Evolutionary conservation across 73 alveolate species (phyloP), one percentile per base, ranked within the genome.

Genomic region (Loxodes magnus): DNA sequence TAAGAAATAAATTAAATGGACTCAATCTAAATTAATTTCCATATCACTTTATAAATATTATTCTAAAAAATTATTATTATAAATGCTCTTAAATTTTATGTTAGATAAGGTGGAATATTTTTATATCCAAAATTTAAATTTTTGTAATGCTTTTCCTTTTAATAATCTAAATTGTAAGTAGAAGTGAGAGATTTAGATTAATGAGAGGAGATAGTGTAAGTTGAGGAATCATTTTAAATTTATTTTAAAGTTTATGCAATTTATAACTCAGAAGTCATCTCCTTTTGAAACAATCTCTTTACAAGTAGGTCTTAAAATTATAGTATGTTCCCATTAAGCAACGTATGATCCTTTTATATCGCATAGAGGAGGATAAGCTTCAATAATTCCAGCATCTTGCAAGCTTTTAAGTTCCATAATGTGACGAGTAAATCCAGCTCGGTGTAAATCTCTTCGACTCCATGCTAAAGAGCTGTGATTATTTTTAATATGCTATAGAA

Each of bases 301-400:
- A 37, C 89, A 67, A 4, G 97, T 81, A 2, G 97, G 95, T 56
- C 94, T 88, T 41, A 92, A 67, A 56, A 92, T 39, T 19, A 92
- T 61, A 21, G 96, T 92, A 57, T 88, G 97, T 51, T 88, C 96
- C 69, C 70, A 88, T 67, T 92, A 82, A 23, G 95, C 92, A n/a
- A 82, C 96, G 71, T 68, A 84, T 16, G 85, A 51, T 28, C 99
- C 97, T 29, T 77, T 76, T 16, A 72, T 59, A 79, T 83, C 93
- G 16, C 61, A 64, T 22, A 68, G 57, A 0, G 76, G 76, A 2
- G 71, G 73, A 22, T 90, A 88, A 22, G 97, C 91, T 14, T 68
- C 73, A 26, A 92, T 79, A 5, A 92, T 67, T 26, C 92, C 93
- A 39, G 82, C 66, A 69, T 92, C 94, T 35, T 75, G 74, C 4